Percentiles rank a stretch among this genome's conserved stretches.
phyloP scores from a whole-genome alignment of 495 filamentous ascomycete species.

The Penicillium nucicola region DNA sequence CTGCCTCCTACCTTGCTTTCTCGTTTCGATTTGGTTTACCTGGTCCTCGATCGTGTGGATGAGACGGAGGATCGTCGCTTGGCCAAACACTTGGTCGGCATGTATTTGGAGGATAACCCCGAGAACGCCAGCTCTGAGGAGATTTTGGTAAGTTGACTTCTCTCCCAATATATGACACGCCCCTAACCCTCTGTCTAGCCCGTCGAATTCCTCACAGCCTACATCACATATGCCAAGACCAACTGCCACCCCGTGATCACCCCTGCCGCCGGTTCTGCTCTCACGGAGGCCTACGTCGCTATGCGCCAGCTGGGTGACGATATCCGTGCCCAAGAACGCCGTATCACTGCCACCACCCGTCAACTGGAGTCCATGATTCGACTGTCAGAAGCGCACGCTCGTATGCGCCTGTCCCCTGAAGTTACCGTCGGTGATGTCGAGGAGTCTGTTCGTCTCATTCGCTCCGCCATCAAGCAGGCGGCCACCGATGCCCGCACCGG shows the following conservation, averaged over 20 bases:
- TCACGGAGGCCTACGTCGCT: conserved; percentile 84
- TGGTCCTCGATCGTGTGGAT: conserved; percentile 90
- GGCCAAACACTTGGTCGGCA: conserved; percentile 88
- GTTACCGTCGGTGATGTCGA: conserved; percentile 82
- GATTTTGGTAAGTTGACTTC: conserved; percentile 64
- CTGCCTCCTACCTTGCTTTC: conserved; percentile 92
- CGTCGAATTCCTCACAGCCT: conserved; percentile 90
- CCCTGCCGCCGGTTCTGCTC: conserved; percentile 70
- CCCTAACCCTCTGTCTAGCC: conserved; percentile 50
- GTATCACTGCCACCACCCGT: conserved; percentile 94
- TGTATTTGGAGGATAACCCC: conserved; percentile 94
- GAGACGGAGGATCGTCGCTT: conserved; percentile 83
- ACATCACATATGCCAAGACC: conserved; percentile 94
- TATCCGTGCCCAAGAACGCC: conserved; percentile 86
- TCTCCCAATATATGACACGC: background rate
- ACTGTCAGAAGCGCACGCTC: conserved; percentile 91
- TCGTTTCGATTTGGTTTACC: conserved; percentile 94
- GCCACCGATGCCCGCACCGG: conserved; percentile 90
- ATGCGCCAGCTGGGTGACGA: conserved; percentile 97
- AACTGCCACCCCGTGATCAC: conserved; percentile 80
- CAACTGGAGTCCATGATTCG: conserved; percentile 98
- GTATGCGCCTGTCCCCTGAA: conserved; percentile 78
- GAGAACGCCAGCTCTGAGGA: conserved; percentile 75
- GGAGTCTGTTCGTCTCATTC: conserved; percentile 90
- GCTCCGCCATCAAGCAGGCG: conserved; percentile 91